Evolutionary conservation across 176 grass and related monocot genomes (phyloP).

Genomic region (Raddia distichophylla): DNA sequence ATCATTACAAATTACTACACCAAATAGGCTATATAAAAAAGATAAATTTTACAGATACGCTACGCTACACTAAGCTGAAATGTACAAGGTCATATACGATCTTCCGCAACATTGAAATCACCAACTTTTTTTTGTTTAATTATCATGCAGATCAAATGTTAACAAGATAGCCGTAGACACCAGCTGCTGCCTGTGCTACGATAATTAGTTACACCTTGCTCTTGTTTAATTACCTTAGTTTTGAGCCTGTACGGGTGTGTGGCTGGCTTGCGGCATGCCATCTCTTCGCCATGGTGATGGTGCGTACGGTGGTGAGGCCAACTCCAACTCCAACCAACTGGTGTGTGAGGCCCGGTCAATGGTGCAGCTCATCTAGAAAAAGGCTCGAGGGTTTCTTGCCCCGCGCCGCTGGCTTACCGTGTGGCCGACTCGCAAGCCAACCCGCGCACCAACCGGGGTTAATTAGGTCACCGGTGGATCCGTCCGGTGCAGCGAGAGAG

Average conservation of each 20-base stretch:
- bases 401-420: neutral
- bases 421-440: neutral
- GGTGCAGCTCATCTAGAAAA: constrained; percentile 56
- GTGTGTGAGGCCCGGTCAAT: constrained; percentile 46
- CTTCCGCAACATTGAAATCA: too few species aligned
- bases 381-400: neutral
- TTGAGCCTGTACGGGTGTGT: constrained; percentile 10
- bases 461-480: constrained; percentile 40
- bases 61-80: too few species aligned
- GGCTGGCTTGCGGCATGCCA: neutral
- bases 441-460: neutral
- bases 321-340: constrained; percentile 42
- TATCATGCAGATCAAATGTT: too few species aligned
- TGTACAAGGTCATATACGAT: too few species aligned
- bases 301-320: constrained; percentile 23
- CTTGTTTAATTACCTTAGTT: neutral
- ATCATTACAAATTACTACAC: too few species aligned
- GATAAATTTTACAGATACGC: too few species aligned
- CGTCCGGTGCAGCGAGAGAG: neutral
- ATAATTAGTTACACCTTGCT: constrained; percentile 16
- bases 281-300: too few species aligned
- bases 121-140: too few species aligned
- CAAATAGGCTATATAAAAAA: too few species aligned
- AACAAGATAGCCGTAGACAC: too few species aligned
- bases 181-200: neutral